Conservation (phyloP, 345 rosid species). For the Acer campestre region DNA sequence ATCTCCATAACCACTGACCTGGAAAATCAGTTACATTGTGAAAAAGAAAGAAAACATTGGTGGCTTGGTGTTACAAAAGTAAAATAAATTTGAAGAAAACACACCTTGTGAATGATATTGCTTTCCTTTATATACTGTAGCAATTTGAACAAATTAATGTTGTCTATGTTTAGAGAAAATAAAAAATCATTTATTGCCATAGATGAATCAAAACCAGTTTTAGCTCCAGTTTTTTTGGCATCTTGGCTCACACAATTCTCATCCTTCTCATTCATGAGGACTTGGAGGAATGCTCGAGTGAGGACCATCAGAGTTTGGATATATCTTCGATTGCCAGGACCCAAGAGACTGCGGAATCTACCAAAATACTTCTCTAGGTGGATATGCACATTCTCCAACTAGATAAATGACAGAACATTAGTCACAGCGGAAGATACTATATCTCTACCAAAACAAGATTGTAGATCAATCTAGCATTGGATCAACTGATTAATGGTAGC, state of each 20-base stretch:
- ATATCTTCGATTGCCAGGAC: slow-evolving; percentile 91
- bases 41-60: slow-evolving; percentile 13
- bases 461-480: not conserved
- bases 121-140: slow-evolving; percentile 75
- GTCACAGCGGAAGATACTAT: not conserved
- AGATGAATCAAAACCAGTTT: slow-evolving; percentile 46
- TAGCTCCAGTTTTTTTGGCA: slow-evolving; percentile 37
- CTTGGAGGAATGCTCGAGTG: slow-evolving; percentile 61
- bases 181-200: slow-evolving; percentile 83
- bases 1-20: slow-evolving; percentile 86
- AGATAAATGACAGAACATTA: slow-evolving; percentile 25
- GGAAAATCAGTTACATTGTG: slow-evolving; percentile 15
- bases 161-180: slow-evolving; percentile 80
- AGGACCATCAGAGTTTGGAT: slow-evolving; percentile 84
- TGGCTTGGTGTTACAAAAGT: slow-evolving; percentile 11
- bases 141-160: slow-evolving; percentile 84
- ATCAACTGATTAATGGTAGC: slow-evolving; percentile 1
- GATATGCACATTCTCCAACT: slow-evolving; percentile 76
- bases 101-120: slow-evolving; percentile 82
- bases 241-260: slow-evolving; percentile 32
- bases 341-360: slow-evolving; percentile 68
- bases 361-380: slow-evolving; percentile 67
- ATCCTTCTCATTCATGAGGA: slow-evolving; percentile 43
- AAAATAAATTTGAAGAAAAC: slow-evolving; percentile 16
- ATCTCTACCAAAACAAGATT: not conserved